phyloP scores from a whole-genome alignment of 805 yeast genomes.

The Candida yuanshanica region DNA sequence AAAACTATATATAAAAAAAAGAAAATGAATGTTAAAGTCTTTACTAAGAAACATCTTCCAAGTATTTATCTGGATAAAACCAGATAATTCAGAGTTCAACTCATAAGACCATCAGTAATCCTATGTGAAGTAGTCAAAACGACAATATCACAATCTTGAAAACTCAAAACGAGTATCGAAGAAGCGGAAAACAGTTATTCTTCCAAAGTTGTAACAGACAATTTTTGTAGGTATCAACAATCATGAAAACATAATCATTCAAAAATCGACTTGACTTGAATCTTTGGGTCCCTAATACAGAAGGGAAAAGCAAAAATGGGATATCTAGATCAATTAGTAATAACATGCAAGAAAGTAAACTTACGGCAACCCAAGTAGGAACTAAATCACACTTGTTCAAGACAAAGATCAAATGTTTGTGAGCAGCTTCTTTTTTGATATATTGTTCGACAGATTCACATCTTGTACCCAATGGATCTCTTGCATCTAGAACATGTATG shows the following conservation, averaged over 20 bases:
- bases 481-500: slow-evolving; percentile 91
- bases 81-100: slow-evolving; percentile 55
- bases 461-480: slow-evolving; percentile 96
- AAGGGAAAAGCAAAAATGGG: background rate
- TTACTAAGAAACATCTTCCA: slow-evolving; percentile 70
- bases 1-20: slow-evolving; percentile 14
- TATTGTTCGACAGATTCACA: slow-evolving; percentile 91
- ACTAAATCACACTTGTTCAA: slow-evolving; percentile 96
- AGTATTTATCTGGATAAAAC: slow-evolving; percentile 18
- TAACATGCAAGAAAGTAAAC: slow-evolving; percentile 34
- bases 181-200: slow-evolving; percentile 60
- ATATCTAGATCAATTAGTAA: slow-evolving; percentile 4
- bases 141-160: slow-evolving; percentile 22
- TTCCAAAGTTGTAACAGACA: slow-evolving; percentile 99
- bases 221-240: slow-evolving; percentile 39
- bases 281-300: slow-evolving; percentile 53
- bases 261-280: slow-evolving; percentile 71
- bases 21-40: slow-evolving; percentile 61
- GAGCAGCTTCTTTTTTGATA: slow-evolving; percentile 90
- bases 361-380: slow-evolving; percentile 99
- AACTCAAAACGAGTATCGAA: slow-evolving; percentile 43
- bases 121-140: slow-evolving; percentile 28
- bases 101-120: slow-evolving; percentile 46
- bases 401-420: slow-evolving; percentile 91
- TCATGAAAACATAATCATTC: slow-evolving; percentile 15